Percentiles rank a stretch among this genome's conserved stretches.
These are phyloP conservation scores for Paratinospora sagittata DNA, from an alignment of 164 flowering plant species.

Conservation along the genomic window DNA sequence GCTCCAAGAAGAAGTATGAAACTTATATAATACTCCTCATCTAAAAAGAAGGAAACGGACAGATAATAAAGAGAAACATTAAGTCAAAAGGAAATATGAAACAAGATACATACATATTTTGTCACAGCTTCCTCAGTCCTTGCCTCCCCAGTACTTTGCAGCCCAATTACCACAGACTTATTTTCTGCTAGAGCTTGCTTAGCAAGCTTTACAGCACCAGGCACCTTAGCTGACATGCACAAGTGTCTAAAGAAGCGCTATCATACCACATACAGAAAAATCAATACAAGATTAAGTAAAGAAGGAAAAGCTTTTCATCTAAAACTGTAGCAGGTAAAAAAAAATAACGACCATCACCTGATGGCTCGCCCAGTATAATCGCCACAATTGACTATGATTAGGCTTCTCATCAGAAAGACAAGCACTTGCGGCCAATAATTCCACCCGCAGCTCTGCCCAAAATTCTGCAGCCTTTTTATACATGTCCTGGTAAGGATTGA, in stretches of 20 bases:
- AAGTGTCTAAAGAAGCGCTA: conserved; percentile 98
- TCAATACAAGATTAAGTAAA: conserved; percentile 7
- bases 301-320: not conserved
- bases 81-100: not conserved
- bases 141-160: conserved; percentile 99
- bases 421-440: conserved; percentile 73
- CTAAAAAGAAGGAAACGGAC: not conserved
- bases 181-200: conserved; percentile 65
- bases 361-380: conserved; percentile 94
- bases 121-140: conserved; percentile 96
- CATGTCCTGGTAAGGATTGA: conserved; percentile 49
- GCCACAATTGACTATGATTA: conserved; percentile 76
- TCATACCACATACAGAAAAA: conserved; percentile 16
- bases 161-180: conserved; percentile 96
- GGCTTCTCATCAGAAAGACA: conserved; percentile 62
- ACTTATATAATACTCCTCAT: conserved; percentile 5
- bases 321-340: not conserved
- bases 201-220: conserved; percentile 75
- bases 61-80: not conserved
- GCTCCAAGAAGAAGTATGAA: conserved; percentile 3
- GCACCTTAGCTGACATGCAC: conserved; percentile 99
- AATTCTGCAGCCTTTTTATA: conserved; percentile 89
- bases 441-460: conserved; percentile 93
- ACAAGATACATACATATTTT: conserved; percentile 65
- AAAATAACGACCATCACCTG: conserved; percentile 48